phyloP scores from a whole-genome alignment of 2,329 filamentous ascomycete genomes.

The Fusarium chaquense region DNA sequence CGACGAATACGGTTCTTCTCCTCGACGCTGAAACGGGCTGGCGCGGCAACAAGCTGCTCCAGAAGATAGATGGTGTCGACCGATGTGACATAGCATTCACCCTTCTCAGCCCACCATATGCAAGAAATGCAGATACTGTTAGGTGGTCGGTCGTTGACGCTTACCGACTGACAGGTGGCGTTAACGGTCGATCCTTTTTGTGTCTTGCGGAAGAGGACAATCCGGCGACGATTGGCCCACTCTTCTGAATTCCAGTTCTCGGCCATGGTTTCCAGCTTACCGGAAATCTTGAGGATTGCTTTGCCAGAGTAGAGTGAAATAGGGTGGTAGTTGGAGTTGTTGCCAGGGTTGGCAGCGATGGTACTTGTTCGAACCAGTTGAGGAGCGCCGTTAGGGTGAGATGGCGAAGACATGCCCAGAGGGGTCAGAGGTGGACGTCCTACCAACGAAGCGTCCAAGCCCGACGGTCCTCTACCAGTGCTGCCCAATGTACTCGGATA shows the following conservation, averaged over 20 bases:
- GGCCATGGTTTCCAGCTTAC: constrained; percentile 86
- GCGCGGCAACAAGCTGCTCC: constrained; percentile 83
- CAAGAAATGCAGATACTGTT: constrained; percentile 96
- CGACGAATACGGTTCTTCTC: constrained; percentile 98
- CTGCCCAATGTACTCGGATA: constrained; percentile 58
- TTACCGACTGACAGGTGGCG: constrained; percentile 82
- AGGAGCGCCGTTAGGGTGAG: constrained; percentile 53
- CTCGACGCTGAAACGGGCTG: constrained; percentile 88
- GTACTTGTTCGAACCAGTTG: constrained; percentile 69
- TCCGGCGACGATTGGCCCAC: constrained; percentile 79
- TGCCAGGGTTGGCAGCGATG: constrained; percentile 55
- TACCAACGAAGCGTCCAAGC: constrained; percentile 59
- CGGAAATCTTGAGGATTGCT: constrained; percentile 85
- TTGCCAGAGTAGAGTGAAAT: constrained; percentile 87
- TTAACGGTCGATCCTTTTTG: constrained; percentile 86
- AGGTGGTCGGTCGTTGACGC: constrained; percentile 80
- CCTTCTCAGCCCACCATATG: constrained; percentile 95
- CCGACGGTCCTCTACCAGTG: constrained; percentile 58
- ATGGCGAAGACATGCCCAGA: constrained; percentile 61
- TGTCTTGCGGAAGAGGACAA: constrained; percentile 88
- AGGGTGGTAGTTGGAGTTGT: constrained; percentile 73
- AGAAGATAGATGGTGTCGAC: constrained; percentile 97
- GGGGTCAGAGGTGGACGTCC: constrained; percentile 61
- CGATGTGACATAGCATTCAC: constrained; percentile 92
- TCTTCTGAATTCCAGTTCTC: constrained; percentile 87